Base-by-base conservation (phyloP, 257 asterid genomes). In the Catharanthus roseus region DNA sequence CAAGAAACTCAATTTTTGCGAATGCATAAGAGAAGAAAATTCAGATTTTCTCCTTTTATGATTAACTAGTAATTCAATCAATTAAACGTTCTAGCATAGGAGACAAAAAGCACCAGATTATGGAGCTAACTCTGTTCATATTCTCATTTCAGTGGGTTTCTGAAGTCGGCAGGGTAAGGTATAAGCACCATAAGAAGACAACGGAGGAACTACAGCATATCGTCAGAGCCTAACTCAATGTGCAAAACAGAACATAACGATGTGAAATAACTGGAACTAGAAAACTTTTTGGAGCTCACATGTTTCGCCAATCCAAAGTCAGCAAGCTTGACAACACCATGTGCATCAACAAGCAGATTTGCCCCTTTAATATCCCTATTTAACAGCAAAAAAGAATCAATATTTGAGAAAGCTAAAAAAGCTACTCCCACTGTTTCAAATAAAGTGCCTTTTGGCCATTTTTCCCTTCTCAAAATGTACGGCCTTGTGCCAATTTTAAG, bases 221-320 rank as follows among this genome's bases (percentile, higher is more conserved):
- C n/a, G 42, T 39, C 26, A 57, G 26, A 42, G 38, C 42, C 41
- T 57, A 66, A 56, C 45, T 13, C 42, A 45, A 58, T 10, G 7
- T 12, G 54, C 16, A 26, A 31, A 18, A 18, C 0, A 6, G 2
- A 34, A 41, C 6, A 33, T 23, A 57, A 19, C n/a, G 6, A 61
- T n/a, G 31, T n/a, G 24, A 2, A 64, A 24, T 62, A 80, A 60
- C 23, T 72, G 26, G 65, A 31, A 72, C 36, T 51, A 61, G n/a
- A n/a, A 16, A 34, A 26, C 62, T 75, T 69, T 60, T 62, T 44
- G 76, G 69, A 78, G 77, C 93, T 86, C 81, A 92, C 98, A 55
- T 87, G 98, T 78, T 92, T 92, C 19, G 98, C 98, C 78, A 92
- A 71, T 62, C 98, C 98, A 76, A 92, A 92, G 82, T 92, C 97